Evolutionary conservation across 768 basidiomycete species (phyloP).

Genomic region (Lyophyllum shimeji): DNA sequence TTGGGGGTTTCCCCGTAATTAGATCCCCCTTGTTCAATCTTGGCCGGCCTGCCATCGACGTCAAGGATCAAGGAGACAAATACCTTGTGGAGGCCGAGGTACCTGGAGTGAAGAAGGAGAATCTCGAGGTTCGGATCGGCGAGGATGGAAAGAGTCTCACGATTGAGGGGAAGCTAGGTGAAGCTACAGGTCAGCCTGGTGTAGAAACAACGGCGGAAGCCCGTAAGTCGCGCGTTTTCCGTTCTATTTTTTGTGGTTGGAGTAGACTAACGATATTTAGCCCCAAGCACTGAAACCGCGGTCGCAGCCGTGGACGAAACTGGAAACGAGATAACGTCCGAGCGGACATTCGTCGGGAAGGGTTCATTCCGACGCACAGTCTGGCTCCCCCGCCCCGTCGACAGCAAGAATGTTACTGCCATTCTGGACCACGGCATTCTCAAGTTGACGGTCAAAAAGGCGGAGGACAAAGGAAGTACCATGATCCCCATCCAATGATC

Average conservation of each 20-base stretch:
- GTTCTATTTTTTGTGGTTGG: background rate
- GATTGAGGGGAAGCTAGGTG: conserved; percentile 62
- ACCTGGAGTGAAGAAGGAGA: conserved; percentile 78
- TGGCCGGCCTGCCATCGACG: conserved; percentile 60
- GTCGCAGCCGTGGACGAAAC: conserved; percentile 22
- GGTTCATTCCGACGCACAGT: conserved; percentile 67
- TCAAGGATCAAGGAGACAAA: conserved; percentile 61
- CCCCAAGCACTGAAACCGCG: conserved; percentile 16
- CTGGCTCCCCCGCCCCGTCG: conserved; percentile 66
- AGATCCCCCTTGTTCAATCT: conserved; percentile 31
- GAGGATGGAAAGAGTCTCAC: conserved; percentile 70
- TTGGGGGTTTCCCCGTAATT: conserved; percentile 19
- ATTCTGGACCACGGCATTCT: conserved; percentile 71
- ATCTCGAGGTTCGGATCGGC: conserved; percentile 68
- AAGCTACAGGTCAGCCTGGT: conserved; percentile 10
- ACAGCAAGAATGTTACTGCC: conserved; percentile 56
- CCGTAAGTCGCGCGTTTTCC: background rate
- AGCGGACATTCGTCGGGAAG: conserved; percentile 58
- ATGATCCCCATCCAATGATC: conserved; percentile 40
- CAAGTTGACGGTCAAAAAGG: conserved; percentile 58
- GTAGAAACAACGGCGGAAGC: conserved; percentile 4
- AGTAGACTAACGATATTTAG: background rate
- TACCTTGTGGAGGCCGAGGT: conserved; percentile 77
- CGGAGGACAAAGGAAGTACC: conserved; percentile 55
- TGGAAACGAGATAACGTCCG: conserved; percentile 52